A percentile compares a stretch with the other conserved stretches of the same genome.
Evolutionary conservation across 352 stramenopile species (phyloP).

Genomic region (Phytophthora macrochlamydospora): DNA sequence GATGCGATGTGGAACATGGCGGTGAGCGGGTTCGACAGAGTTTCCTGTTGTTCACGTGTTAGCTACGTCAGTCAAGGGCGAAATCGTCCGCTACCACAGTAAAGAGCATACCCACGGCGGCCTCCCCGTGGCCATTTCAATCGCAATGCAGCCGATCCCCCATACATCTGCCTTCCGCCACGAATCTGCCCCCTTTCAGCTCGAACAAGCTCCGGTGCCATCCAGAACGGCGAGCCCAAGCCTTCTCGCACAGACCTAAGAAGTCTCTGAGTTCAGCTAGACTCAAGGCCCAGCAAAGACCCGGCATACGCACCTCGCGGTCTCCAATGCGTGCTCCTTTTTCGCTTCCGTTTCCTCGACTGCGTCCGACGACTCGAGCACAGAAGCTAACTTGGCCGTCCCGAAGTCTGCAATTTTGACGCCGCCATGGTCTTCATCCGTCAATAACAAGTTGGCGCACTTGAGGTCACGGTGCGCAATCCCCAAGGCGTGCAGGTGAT

Average conservation of each 20-base stretch:
- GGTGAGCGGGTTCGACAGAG: constrained; percentile 77
- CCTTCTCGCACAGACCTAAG: constrained; percentile 69
- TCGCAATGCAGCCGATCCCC: constrained; percentile 88
- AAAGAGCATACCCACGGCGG: constrained; percentile 74
- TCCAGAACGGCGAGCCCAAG: constrained; percentile 94
- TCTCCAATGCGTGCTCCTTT: constrained; percentile 20
- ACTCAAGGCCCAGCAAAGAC: neutral
- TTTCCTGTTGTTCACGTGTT: constrained; percentile 37
- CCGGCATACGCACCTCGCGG: constrained; percentile 19
- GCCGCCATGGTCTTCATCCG: constrained; percentile 45
- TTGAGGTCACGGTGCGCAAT: constrained; percentile 90
- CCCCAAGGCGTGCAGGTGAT: constrained; percentile 70
- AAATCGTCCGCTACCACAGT: no score
- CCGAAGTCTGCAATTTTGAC: constrained; percentile 91
- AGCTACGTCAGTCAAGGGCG: no score
- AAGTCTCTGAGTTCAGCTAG: neutral
- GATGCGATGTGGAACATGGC: constrained; percentile 88
- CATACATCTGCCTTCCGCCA: constrained; percentile 93
- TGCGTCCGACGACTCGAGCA: neutral
- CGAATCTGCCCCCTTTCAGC: constrained; percentile 67
- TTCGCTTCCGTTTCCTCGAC: constrained; percentile 10
- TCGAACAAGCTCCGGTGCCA: constrained; percentile 95
- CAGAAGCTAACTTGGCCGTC: constrained; percentile 51
- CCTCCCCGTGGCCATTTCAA: constrained; percentile 90
- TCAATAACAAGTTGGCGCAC: constrained; percentile 85